Conservation (phyloP, 2,329 filamentous ascomycete genomes). For the Xylaria sp. region DNA sequence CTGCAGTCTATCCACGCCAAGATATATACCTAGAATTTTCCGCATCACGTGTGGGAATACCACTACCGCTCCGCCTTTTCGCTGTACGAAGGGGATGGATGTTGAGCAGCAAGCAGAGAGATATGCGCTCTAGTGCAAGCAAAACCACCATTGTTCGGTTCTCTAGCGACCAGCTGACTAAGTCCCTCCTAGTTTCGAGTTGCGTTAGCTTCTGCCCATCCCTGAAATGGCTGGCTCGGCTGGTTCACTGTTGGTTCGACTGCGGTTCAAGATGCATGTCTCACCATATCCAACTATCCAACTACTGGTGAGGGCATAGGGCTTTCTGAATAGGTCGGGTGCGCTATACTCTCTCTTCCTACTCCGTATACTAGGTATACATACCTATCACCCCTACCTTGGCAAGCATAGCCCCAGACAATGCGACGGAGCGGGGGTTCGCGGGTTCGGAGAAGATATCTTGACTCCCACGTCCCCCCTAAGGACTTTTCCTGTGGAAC, state of each 20-base stretch:
- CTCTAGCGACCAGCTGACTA: conserved; percentile 9
- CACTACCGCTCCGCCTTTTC: conserved; percentile 19
- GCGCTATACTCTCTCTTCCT: not conserved
- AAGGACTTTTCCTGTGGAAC: conserved; percentile 25
- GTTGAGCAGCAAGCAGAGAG: conserved; percentile 14
- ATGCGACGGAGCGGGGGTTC: conserved; percentile 23
- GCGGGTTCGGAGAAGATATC: conserved; percentile 31
- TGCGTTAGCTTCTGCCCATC: conserved; percentile 23
- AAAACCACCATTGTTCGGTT: conserved; percentile 7
- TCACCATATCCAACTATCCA: conserved; percentile 16
- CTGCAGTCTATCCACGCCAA: conserved; percentile 14
- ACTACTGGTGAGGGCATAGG: conserved; percentile 14
- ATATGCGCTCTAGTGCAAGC: conserved; percentile 7
- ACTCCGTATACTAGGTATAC: no score
- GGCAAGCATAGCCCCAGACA: conserved; percentile 20
- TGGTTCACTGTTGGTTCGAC: conserved; percentile 21
- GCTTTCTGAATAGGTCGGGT: conserved; percentile 7
- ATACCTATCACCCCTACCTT: not conserved
- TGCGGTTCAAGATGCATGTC: conserved; percentile 23
- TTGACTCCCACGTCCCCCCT: conserved; percentile 27
- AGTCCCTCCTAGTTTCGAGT: conserved; percentile 19
- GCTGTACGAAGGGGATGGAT: conserved; percentile 16
- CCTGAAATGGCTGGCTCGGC: no score
- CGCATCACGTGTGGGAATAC: conserved; percentile 20
- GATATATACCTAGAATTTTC: conserved; percentile 11